Conservation (phyloP, 2,329 filamentous ascomycete species). For the Monilinia aucupariae region DNA sequence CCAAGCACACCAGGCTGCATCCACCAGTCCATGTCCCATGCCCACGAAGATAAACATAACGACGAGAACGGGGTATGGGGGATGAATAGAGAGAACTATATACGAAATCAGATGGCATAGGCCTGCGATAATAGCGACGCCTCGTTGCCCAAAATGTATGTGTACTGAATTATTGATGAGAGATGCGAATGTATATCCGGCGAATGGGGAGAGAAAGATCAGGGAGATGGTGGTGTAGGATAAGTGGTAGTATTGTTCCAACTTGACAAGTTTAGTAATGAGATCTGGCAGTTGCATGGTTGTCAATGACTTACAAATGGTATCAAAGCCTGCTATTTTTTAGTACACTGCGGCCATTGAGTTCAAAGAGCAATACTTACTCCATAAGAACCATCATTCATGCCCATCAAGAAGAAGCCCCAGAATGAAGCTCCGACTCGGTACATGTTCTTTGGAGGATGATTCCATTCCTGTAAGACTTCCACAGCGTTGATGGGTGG, state of each 20-base stretch:
- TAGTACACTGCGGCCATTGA: not conserved
- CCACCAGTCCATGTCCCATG: conserved; percentile 65
- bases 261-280: not conserved
- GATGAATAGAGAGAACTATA: conserved; percentile 53
- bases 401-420: conserved; percentile 53
- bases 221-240: conserved; percentile 60
- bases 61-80: conserved; percentile 62
- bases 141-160: conserved; percentile 54
- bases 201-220: conserved; percentile 61
- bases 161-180: conserved; percentile 61
- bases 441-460: conserved; percentile 51
- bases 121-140: conserved; percentile 37
- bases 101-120: conserved; percentile 23
- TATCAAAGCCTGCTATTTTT: conserved; percentile 40
- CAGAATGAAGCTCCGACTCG: conserved; percentile 55
- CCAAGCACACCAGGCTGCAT: conserved; percentile 55
- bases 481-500: conserved; percentile 5
- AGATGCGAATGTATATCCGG: conserved; percentile 59
- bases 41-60: conserved; percentile 61
- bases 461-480: conserved; percentile 56
- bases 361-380: conserved; percentile 18
- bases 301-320: conserved; percentile 33
- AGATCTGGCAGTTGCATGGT: too few relatives aligned
- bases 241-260: conserved; percentile 50
- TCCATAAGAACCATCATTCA: conserved; percentile 22